Evolutionary conservation across 192 early-diverging fungal genomes (phyloP), one percentile per base, ranked within the genome.

Genomic region (Entophlyctis luteolus): DNA sequence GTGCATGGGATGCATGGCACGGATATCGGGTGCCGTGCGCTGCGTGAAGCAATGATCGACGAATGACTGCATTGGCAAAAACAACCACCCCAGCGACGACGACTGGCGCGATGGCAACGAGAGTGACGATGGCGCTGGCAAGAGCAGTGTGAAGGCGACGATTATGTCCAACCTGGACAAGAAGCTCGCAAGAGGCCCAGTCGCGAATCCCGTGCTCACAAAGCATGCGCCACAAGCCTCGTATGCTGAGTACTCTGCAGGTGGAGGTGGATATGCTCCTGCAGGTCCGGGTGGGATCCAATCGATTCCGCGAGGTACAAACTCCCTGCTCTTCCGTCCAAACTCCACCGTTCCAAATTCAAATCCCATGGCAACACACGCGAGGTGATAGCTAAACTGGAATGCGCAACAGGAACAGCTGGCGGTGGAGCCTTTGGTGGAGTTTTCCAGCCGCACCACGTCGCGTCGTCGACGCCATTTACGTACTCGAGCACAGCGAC

Each of bases 11-110:
- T n/a, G n/a, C 52, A 62, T 48, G 29, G 45, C 4, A 39, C 29
- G 35, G 25, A 78, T 78, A 72, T 68, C 63, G 12, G 67, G 72
- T 45, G 74, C 75, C 59, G 35, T 67, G 48, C 62, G 75, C 55
- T 75, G 71, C 62, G 57, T 55, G 36, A 27, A 47, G 8, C 38
- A 47, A 20, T 28, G n/a, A 45, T 55, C 18, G 22, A 12, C 22
- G 14, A 39, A n/a, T n/a, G n/a, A n/a, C n/a, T n/a, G n/a, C n/a
- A n/a, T n/a, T n/a, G n/a, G n/a, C 55, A 37, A 62, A 46, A 36
- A 42, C 45, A 42, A 53, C 22, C 3, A 58, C 52, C 34, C 39
- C 25, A 56, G 48, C 46, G 67, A 69, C 56, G 67, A 69, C 56
- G 67, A 69, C 56, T 69, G 67, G 67, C 54, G 67, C 45, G 55